A percentile compares a stretch with the other conserved stretches of the same genome.
These are phyloP conservation scores for Neurospora sp. DNA, from an alignment of 495 filamentous ascomycete species.

Conservation along the genomic window DNA sequence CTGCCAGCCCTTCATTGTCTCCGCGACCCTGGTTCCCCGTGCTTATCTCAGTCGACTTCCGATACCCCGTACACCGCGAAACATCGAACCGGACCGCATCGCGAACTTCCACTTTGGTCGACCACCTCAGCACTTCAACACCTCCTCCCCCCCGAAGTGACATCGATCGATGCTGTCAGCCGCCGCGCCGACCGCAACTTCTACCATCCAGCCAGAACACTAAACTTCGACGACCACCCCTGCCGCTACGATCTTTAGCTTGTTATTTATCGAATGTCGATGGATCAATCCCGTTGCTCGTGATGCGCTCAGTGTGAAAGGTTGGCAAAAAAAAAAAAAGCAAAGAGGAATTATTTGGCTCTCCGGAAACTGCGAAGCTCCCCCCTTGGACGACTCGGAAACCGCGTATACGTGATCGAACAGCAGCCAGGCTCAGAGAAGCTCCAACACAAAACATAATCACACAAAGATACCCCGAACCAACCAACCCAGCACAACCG, in stretches of 20 bases:
- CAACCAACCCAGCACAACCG: not conserved
- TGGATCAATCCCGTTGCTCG: constrained; percentile 5
- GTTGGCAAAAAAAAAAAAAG: not conserved
- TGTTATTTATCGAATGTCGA: not conserved
- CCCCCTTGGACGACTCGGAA: not conserved
- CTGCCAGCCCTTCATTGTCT: not conserved
- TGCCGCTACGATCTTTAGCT: not conserved
- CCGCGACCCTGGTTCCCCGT: not conserved
- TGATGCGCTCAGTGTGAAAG: constrained; percentile 4
- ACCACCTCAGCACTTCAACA: not conserved
- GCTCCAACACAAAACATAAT: not conserved
- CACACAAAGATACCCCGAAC: not conserved
- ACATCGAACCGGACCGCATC: not conserved
- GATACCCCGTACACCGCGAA: not conserved
- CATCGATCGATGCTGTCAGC: not conserved
- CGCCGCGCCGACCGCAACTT: not conserved
- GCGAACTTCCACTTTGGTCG: not conserved
- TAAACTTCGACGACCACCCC: not conserved
- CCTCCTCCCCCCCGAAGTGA: not conserved
- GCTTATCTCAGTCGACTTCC: not conserved
- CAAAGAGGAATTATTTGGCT: not conserved
- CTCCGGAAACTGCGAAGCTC: not conserved
- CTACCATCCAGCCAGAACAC: not conserved
- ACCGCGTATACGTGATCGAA: not conserved
- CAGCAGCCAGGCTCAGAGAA: not conserved